These are phyloP conservation scores for Zoysia japonica DNA, from an alignment of 176 grass and related monocot genomes.

Conservation along the genomic window DNA sequence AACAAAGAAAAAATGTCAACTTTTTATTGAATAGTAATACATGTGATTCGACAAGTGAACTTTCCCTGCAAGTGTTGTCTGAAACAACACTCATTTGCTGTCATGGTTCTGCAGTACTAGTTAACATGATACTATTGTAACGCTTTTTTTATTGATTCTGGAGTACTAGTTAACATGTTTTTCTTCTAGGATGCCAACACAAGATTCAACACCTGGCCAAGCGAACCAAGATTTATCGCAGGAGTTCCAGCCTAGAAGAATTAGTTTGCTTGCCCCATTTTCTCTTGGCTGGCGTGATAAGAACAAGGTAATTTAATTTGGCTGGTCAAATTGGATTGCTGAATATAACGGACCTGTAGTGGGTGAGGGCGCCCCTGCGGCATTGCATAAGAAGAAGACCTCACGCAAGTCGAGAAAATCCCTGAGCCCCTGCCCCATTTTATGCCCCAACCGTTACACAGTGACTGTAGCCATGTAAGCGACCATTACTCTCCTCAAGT, in stretches of 20 bases:
- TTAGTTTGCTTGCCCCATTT: conserved; percentile 92
- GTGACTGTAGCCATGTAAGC: no score
- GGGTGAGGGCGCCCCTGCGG: no score
- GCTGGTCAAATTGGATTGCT: conserved; percentile 1
- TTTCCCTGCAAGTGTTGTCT: background rate
- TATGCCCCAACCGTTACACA: no score
- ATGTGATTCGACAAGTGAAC: background rate
- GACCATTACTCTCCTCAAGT: no score
- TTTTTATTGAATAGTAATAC: background rate
- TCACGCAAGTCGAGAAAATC: no score
- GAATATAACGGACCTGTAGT: background rate
- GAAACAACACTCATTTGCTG: conserved; percentile 13
- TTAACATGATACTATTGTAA: conserved; percentile 14
- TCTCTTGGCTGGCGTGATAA: conserved; percentile 81
- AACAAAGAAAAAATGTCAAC: background rate
- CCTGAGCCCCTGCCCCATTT: no score
- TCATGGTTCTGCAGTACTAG: background rate
- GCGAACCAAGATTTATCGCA: conserved; percentile 73
- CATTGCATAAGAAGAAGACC: no score
- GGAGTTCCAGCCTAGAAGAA: conserved; percentile 89
- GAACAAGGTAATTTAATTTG: conserved; percentile 74
- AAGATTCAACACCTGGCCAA: conserved; percentile 53
- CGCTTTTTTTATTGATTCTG: background rate
- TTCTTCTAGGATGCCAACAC: conserved; percentile 58
- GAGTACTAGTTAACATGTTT: conserved; percentile 17